phyloP scores from a whole-genome alignment of 345 rosid species.

The Laguncularia racemosa region DNA sequence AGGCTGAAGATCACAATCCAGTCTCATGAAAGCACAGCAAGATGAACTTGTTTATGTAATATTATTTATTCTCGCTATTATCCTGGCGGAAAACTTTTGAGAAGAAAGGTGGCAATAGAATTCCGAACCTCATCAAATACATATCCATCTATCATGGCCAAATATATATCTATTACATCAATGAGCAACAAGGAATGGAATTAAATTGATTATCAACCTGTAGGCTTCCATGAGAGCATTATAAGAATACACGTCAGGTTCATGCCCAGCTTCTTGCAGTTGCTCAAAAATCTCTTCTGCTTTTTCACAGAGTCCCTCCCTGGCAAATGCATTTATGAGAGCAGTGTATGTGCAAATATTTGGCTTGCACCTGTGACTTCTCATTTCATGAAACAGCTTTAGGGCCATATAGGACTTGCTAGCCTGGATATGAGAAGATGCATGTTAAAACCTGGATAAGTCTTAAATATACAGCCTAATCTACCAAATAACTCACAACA shows the following conservation, averaged over 20 bases:
- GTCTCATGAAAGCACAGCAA: too few species aligned
- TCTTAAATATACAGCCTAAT: too few species aligned
- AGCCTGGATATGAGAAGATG: conserved; percentile 37
- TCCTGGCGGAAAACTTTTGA: too few species aligned
- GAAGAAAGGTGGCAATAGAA: too few species aligned
- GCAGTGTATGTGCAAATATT: conserved; percentile 88
- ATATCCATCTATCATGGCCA: too few species aligned
- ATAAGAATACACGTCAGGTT: conserved; percentile 86
- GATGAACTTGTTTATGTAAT: too few species aligned
- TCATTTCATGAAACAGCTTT: conserved; percentile 78
- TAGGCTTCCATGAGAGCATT: conserved; percentile 94
- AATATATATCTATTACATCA: not conserved
- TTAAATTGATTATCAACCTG: conserved; percentile 32
- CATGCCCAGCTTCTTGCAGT: conserved; percentile 77
- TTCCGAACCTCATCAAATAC: too few species aligned
- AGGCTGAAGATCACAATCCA: too few species aligned
- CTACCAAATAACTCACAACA: too few species aligned
- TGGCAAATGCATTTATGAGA: conserved; percentile 85
- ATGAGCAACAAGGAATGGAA: not conserved
- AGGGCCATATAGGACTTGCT: conserved; percentile 74
- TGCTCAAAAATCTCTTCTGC: conserved; percentile 92
- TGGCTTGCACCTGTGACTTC: conserved; percentile 63
- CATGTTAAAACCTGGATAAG: not conserved
- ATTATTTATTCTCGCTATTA: too few species aligned
- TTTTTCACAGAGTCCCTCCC: conserved; percentile 92